Evolutionary conservation across 345 rosid species (phyloP).

Genomic region (Rhodamnia argentea): DNA sequence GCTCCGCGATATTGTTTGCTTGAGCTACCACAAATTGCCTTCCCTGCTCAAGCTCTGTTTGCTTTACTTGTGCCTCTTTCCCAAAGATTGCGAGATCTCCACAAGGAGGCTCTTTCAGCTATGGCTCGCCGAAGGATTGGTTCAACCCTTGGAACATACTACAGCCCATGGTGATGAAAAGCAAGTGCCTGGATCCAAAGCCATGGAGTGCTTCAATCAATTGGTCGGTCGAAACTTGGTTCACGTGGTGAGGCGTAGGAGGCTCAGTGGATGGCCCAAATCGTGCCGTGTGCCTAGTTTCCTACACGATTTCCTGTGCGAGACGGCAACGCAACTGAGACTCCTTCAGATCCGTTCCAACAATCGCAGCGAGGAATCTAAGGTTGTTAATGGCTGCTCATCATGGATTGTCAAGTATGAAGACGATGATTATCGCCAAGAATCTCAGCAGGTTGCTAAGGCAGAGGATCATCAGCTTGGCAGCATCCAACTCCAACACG

Average conservation of each 20-base stretch:
- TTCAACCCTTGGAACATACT: neutral
- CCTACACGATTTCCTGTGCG: conserved; percentile 2
- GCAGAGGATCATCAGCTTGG: fast-evolving
- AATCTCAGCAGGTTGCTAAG: neutral
- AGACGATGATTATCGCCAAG: neutral
- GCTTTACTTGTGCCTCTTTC: conserved; percentile 23
- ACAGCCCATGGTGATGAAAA: no score
- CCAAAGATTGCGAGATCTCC: conserved; percentile 7
- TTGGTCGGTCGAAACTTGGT: conserved; percentile 14
- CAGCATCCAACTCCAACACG: neutral
- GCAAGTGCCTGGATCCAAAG: neutral
- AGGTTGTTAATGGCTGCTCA: neutral
- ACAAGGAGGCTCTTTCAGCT: conserved; percentile 15
- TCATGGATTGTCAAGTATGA: neutral
- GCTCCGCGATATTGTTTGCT: neutral
- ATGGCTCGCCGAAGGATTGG: conserved; percentile 23
- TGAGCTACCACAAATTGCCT: conserved; percentile 3
- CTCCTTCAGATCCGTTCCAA: neutral
- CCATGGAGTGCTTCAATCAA: neutral
- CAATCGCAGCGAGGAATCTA: neutral
- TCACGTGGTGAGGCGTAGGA: conserved; percentile 4
- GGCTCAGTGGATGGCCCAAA: conserved; percentile 8
- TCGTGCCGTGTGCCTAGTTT: conserved; percentile 7
- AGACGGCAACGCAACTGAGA: neutral
- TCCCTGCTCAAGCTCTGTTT: conserved; percentile 5